These are phyloP conservation scores for Chlorella sp. DNA, from an alignment of 139 green algal species.

Conservation along the genomic window DNA sequence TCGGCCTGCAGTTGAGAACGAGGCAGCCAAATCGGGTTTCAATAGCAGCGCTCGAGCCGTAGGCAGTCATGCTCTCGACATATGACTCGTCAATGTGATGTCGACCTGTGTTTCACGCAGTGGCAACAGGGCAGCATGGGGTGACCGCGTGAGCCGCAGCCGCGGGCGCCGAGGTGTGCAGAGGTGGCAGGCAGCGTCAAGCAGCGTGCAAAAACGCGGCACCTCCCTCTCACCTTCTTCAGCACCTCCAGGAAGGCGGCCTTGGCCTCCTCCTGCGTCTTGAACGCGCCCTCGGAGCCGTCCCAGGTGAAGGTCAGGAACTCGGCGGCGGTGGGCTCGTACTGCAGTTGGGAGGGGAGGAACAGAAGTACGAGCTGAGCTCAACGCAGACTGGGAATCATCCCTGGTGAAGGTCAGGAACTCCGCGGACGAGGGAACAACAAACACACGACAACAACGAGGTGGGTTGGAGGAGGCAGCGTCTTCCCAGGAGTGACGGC, in stretches of 20 bases:
- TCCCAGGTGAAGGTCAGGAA: conserved; percentile 44
- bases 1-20: conserved; percentile 50
- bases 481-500: background rate
- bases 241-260: conserved; percentile 46
- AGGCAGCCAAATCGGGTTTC: background rate
- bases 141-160: too few species aligned
- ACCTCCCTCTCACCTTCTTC: conserved; percentile 6
- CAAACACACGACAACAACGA: too few species aligned
- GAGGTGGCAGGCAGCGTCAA: background rate
- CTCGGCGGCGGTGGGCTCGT: background rate
- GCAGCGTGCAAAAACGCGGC: background rate
- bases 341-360: background rate
- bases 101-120: too few species aligned
- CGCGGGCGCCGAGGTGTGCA: too few species aligned
- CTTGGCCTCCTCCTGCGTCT: conserved; percentile 38
- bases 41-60: too few species aligned
- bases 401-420: too few species aligned
- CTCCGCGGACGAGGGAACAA: too few species aligned
- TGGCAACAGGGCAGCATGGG: too few species aligned
- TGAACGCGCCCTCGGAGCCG: conserved; percentile 22
- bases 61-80: too few species aligned
- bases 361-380: background rate
- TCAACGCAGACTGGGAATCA: too few species aligned
- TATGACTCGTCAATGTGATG: too few species aligned
- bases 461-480: background rate